Percentiles rank a stretch among this genome's conserved stretches.
Evolutionary conservation across 2,329 filamentous ascomycete species (phyloP).

Genomic region (Raffaelea arxii): DNA sequence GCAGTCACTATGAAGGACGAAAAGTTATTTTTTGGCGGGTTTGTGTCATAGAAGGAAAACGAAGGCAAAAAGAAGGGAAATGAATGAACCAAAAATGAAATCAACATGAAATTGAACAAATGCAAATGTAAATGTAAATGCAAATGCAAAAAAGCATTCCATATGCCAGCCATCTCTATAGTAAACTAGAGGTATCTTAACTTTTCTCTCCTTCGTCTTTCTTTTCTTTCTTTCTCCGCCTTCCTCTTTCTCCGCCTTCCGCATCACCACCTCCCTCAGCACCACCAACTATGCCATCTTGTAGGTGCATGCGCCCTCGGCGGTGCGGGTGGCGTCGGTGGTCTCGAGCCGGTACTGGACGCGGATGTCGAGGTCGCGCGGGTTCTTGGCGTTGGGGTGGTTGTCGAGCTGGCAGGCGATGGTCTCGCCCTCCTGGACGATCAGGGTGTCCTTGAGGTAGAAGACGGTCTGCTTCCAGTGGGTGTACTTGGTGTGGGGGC

Average conservation of each 20-base stretch:
- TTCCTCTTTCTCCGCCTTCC: not conserved
- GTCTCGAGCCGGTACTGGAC: constrained; percentile 76
- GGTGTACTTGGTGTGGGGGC: constrained; percentile 96
- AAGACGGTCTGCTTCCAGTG: constrained; percentile 99
- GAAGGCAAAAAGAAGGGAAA: not conserved
- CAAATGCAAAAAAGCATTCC: too few relatives aligned
- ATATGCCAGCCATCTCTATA: too few relatives aligned
- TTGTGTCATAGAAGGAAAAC: too few relatives aligned
- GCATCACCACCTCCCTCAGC: not conserved
- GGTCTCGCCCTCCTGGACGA: constrained; percentile 78
- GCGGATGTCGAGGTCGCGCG: constrained; percentile 85
- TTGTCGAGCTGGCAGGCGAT: constrained; percentile 66
- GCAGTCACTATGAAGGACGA: too few relatives aligned
- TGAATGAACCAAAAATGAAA: not conserved
- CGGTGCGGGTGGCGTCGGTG: constrained; percentile 58
- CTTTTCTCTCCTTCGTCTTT: too few relatives aligned
- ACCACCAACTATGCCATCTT: constrained; percentile 53
- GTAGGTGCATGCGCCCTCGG: constrained; percentile 66
- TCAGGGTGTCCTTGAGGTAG: constrained; percentile 88
- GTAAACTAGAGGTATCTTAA: too few relatives aligned
- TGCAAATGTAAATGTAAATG: too few relatives aligned
- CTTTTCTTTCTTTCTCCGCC: not conserved
- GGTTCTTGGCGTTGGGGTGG: constrained; percentile 88
- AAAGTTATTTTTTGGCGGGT: too few relatives aligned
- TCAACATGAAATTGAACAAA: too few relatives aligned